phyloP scores from a whole-genome alignment of 2,329 filamentous ascomycete species.

The Colletotrichum sp. region DNA sequence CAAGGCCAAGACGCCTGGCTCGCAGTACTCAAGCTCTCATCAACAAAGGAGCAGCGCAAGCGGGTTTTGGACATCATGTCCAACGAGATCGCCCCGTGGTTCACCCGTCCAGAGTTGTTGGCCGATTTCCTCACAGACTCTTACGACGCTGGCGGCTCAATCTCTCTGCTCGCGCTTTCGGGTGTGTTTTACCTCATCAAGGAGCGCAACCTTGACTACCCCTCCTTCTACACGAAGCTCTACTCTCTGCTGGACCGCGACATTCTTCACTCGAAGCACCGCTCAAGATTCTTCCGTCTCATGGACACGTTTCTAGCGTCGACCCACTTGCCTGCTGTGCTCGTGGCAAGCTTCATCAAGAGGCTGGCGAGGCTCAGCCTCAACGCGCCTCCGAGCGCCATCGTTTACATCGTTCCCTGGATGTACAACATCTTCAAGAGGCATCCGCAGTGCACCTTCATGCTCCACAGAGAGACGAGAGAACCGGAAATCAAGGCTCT shows the following conservation, averaged over 20 bases:
- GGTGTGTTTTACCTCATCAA: constrained; percentile 96
- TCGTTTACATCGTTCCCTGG: constrained; percentile 90
- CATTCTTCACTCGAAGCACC: constrained; percentile 91
- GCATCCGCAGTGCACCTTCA: constrained; percentile 91
- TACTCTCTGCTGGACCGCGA: constrained; percentile 89
- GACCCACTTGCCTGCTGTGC: constrained; percentile 86
- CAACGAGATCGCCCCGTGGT: constrained; percentile 85
- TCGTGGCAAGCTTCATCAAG: constrained; percentile 97
- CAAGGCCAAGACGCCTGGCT: constrained; percentile 89
- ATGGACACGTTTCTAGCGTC: constrained; percentile 90
- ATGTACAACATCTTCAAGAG: constrained; percentile 92
- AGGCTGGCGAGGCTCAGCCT: constrained; percentile 83
- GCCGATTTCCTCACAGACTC: constrained; percentile 98
- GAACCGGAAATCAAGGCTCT: constrained; percentile 61
- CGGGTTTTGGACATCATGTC: constrained; percentile 77
- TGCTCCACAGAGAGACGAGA: constrained; percentile 82
- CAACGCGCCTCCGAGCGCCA: constrained; percentile 86
- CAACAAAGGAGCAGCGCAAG: constrained; percentile 79
- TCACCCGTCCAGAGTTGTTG: constrained; percentile 83
- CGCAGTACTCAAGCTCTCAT: constrained; percentile 70
- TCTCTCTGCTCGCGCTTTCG: constrained; percentile 85
- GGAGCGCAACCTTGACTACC: constrained; percentile 94
- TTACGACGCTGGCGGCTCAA: constrained; percentile 85
- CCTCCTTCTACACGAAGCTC: constrained; percentile 89
- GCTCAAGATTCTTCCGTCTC: constrained; percentile 90